Evolutionary conservation across 2,329 filamentous ascomycete species (phyloP).

Genomic region (Nigrospora osmanthi): DNA sequence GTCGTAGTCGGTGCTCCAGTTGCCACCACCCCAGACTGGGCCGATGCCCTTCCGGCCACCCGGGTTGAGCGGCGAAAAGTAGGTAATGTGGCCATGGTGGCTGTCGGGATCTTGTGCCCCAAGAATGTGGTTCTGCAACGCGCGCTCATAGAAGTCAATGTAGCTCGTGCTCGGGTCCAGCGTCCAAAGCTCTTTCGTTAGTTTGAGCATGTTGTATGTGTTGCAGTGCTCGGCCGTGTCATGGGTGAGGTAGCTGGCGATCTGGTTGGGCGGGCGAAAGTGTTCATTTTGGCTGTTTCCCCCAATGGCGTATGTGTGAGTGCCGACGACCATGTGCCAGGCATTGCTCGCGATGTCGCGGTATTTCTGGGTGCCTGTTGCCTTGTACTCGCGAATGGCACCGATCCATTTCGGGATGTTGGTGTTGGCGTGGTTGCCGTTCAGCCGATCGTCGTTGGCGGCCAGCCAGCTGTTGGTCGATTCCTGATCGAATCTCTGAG

Average conservation of each 20-base stretch:
- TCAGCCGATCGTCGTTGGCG: constrained; percentile 32
- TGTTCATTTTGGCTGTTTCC: constrained; percentile 47
- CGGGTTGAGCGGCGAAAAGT: constrained; percentile 42
- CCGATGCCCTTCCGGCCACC: constrained; percentile 39
- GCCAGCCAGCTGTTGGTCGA: constrained; percentile 38
- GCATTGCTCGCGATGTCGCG: constrained; percentile 40
- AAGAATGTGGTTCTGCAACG: constrained; percentile 41
- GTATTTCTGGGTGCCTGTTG: constrained; percentile 35
- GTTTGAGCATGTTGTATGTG: constrained; percentile 49
- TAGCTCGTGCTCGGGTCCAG: constrained; percentile 33
- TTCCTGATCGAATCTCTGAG: constrained; percentile 42
- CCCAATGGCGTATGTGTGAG: constrained; percentile 44
- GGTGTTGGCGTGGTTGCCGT: constrained; percentile 44
- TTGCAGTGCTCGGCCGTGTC: constrained; percentile 47
- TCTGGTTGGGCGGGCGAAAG: constrained; percentile 37
- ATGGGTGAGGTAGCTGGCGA: constrained; percentile 30
- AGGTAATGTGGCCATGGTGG: constrained; percentile 41
- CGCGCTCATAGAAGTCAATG: constrained; percentile 46
- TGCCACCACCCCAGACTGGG: constrained; percentile 45
- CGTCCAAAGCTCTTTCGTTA: constrained; percentile 42
- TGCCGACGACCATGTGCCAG: constrained; percentile 35
- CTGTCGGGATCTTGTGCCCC: constrained; percentile 36
- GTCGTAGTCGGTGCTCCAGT: constrained; percentile 44
- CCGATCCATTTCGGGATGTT: constrained; percentile 48
- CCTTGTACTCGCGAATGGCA: constrained; percentile 37